Evolutionary conservation across 2,329 filamentous ascomycete species (phyloP).

Genomic region (Zalaria sp.): DNA sequence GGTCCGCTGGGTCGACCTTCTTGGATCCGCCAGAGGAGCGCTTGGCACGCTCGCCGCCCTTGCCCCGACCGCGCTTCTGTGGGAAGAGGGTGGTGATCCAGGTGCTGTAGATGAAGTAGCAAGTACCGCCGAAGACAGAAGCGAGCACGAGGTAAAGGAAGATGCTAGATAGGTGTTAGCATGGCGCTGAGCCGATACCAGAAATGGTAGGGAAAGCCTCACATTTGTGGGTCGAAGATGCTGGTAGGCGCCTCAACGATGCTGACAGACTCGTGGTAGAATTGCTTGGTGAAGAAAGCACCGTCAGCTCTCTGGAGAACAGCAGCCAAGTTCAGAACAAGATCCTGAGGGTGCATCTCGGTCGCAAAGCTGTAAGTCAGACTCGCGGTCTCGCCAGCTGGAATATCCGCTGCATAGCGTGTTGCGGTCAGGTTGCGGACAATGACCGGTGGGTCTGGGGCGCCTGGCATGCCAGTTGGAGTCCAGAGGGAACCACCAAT

Average conservation of each 20-base stretch:
- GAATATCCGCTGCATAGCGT: slow-evolving; percentile 59
- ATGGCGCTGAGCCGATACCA: neutral
- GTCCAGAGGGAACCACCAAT: slow-evolving; percentile 61
- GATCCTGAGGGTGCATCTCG: slow-evolving; percentile 85
- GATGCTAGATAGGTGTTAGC: slow-evolving; percentile 44
- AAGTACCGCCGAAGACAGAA: slow-evolving; percentile 60
- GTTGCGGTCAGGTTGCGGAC: slow-evolving; percentile 74
- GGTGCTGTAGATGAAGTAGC: slow-evolving; percentile 96
- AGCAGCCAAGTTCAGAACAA: slow-evolving; percentile 63
- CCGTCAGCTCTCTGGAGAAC: slow-evolving; percentile 56
- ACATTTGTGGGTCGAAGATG: slow-evolving; percentile 95
- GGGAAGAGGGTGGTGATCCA: slow-evolving; percentile 96
- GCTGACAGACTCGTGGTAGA: slow-evolving; percentile 69
- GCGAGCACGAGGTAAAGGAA: slow-evolving; percentile 93
- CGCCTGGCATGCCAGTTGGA: slow-evolving; percentile 36
- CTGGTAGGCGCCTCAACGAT: slow-evolving; percentile 84
- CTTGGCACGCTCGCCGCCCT: slow-evolving; percentile 52
- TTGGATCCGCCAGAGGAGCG: slow-evolving; percentile 47
- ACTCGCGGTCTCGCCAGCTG: slow-evolving; percentile 60
- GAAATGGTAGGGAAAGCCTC: slow-evolving; percentile 24
- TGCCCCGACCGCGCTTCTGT: slow-evolving; percentile 51
- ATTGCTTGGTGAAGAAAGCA: slow-evolving; percentile 59
- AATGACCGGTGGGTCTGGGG: slow-evolving; percentile 38
- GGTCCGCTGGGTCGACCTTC: slow-evolving; percentile 48
- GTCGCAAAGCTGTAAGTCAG: slow-evolving; percentile 74